Base-by-base conservation (phyloP, 129 eudicot species). In the Artemisia argyi region DNA sequence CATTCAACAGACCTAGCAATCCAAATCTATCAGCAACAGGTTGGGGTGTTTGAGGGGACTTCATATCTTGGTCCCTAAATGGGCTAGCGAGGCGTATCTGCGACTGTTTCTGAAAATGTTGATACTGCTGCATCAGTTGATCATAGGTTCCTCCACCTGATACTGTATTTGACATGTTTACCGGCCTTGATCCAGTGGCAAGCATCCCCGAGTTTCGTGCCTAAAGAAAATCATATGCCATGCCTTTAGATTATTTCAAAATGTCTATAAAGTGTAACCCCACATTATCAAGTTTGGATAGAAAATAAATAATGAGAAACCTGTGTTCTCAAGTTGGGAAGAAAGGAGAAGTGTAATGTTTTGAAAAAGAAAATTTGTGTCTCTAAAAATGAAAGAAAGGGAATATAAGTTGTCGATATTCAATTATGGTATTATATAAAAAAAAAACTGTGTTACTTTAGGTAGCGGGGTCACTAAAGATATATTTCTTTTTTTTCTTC, bases 41-140 rank as follows among this genome's bases (percentile, higher is more conserved):
- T 65, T 87, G 95, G 1, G 88, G 49, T 73, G 82, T 72, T 78
- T 83, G 97, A 28, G 75, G 74, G 59, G 98, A 74, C 75, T 81
- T 84, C 39, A 82, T 12, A 7, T 91, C 96, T 76, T 82, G 90
- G 73, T 92, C 98, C 66, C 92, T 82, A 71, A 86, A 76, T 22
- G 96, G 74, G 82, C 86, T 78, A 60, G 59, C 86, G 58, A 87
- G 78, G 32, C 92, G 96, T 59, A 81, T 82, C 60, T 92, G 96
- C 3, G 93, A 80, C 71, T 84, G 97, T 72, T 81, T 89, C 66
- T 86, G 96, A 67, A 82, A 85, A 81, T 90, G 97, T 73, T 88
- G 95, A 69, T 89, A 92, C 79, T 92, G 96, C 80, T 85, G 95
- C 82, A 87, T 77, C 61, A 82, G 86, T 66, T 88, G 86, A 57